Conservation (phyloP, 768 basidiomycete species). For the Russula virescens region DNA sequence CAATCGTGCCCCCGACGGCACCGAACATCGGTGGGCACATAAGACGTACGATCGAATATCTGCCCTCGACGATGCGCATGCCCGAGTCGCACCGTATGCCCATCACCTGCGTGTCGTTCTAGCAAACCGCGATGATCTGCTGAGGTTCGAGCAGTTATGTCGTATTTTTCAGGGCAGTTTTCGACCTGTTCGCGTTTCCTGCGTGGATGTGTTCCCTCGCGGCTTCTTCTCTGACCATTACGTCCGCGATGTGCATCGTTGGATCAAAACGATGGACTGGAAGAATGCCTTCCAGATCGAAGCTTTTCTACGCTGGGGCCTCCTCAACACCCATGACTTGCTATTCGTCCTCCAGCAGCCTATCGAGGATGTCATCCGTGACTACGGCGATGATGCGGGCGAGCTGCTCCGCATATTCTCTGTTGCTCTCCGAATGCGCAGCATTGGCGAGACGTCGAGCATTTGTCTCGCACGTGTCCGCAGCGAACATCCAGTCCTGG, state of each 20-base stretch:
- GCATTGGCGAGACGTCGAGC: slow-evolving; percentile 36
- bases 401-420: slow-evolving; percentile 52
- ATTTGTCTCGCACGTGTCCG: slow-evolving; percentile 43
- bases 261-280: slow-evolving; percentile 50
- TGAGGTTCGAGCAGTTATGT: not conserved
- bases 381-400: slow-evolving; percentile 30
- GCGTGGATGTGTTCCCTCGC: slow-evolving; percentile 24
- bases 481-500: slow-evolving; percentile 25
- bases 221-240: slow-evolving; percentile 47
- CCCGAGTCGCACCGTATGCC: not conserved
- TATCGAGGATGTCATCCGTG: not conserved
- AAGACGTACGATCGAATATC: not conserved
- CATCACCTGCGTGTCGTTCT: not conserved
- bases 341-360: not conserved
- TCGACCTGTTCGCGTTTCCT: not conserved
- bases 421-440: slow-evolving; percentile 42
- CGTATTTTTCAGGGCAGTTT: not conserved
- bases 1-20: not conserved
- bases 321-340: slow-evolving; percentile 57
- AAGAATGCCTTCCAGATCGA: slow-evolving; percentile 72
- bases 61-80: not conserved
- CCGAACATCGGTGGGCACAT: not conserved
- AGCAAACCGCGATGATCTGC: not conserved
- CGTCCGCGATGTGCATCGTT: slow-evolving; percentile 41
- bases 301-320: slow-evolving; percentile 54